Evolutionary conservation across 768 basidiomycete species (phyloP), one percentile per base, ranked within the genome.

Genomic region (Guyanaporus albipodus): DNA sequence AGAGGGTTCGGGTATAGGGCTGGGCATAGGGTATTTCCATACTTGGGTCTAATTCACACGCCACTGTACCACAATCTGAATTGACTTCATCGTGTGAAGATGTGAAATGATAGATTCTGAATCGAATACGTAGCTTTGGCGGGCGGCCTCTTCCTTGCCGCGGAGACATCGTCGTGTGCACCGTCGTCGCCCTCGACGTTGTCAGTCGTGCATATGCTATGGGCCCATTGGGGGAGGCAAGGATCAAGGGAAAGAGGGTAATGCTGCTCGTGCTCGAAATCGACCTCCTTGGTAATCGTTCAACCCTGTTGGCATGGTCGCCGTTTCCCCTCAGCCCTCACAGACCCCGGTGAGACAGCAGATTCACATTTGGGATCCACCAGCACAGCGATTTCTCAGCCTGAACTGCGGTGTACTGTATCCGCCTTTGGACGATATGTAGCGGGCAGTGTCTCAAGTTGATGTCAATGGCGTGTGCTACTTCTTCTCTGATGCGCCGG

Each of bases 1-100:
- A 83, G 72, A 84, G 82, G 82, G 82, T 82, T 82, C 68, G 72
- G 70, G 72, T 57, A 68, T 55, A 73, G 72, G 72, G 71, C 57
- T 62, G 58, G 67, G 63, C 52, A 18, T 10, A 67, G 65, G 64
- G 64, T 53, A 66, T 66, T 52, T 18, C 64, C 60, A 51, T 55
- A 39, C 15, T 5, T 38, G 46, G 42, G 1, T 0, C 0, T 0
- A 6, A 23, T 38, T 60, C 41, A 38, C 64, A 64, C 67, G 65
- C 61, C 66, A 61, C 63, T 44, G 2, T 17, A 17, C 28, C 6
- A 50, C 41, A 49, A n/a, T n/a, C n/a, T n/a, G 49, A 46, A 41
- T 32, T 40, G 40, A 2, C 39, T 33, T 38, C 52, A n/a, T 28
- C 42, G 44, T 53, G 40, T 44, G 50, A 50, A 44, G 39, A 39